These are phyloP conservation scores for Penicillium verhagenii DNA, from an alignment of 495 filamentous ascomycete genomes.

Conservation along the genomic window DNA sequence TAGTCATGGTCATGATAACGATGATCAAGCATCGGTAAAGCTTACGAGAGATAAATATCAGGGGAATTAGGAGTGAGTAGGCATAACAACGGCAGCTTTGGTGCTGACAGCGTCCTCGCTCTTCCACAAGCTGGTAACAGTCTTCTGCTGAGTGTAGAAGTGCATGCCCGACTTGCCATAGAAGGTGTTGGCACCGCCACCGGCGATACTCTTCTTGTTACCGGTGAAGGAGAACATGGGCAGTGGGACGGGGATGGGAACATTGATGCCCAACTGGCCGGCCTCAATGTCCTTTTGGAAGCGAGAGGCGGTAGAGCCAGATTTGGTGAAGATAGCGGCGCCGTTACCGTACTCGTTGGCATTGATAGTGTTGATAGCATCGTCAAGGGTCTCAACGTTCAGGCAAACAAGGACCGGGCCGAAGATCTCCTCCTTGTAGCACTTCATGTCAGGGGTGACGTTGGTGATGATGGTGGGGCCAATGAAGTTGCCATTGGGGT, in stretches of 20 bases:
- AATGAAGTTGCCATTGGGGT: conserved; percentile 95
- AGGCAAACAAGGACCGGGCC: conserved; percentile 67
- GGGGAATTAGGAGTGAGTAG: conserved; percentile 62
- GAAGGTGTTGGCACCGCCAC: conserved; percentile 90
- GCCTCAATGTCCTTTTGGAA: conserved; percentile 66
- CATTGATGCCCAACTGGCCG: conserved; percentile 58
- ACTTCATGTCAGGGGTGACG: conserved; percentile 87
- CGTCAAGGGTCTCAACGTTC: conserved; percentile 80
- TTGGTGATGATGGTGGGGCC: conserved; percentile 93
- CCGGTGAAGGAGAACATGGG: conserved; percentile 98
- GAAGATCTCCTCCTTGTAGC: conserved; percentile 97
- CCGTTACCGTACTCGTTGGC: conserved; percentile 71
- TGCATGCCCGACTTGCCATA: conserved; percentile 89
- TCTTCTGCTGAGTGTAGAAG: conserved; percentile 98
- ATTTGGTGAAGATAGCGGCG: conserved; percentile 65
- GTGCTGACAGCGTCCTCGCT: conserved; percentile 75
- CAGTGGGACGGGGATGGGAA: conserved; percentile 82
- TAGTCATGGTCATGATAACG: neutral
- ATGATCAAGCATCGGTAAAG: conserved; percentile 1
- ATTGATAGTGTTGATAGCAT: conserved; percentile 66
- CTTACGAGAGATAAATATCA: neutral
- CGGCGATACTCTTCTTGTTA: conserved; percentile 95
- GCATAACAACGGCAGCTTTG: conserved; percentile 89
- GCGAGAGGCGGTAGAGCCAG: conserved; percentile 57
- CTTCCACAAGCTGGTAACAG: conserved; percentile 90